These are phyloP conservation scores for Aureobasidium sp. DNA, from an alignment of 2,329 filamentous ascomycete species.

Conservation along the genomic window DNA sequence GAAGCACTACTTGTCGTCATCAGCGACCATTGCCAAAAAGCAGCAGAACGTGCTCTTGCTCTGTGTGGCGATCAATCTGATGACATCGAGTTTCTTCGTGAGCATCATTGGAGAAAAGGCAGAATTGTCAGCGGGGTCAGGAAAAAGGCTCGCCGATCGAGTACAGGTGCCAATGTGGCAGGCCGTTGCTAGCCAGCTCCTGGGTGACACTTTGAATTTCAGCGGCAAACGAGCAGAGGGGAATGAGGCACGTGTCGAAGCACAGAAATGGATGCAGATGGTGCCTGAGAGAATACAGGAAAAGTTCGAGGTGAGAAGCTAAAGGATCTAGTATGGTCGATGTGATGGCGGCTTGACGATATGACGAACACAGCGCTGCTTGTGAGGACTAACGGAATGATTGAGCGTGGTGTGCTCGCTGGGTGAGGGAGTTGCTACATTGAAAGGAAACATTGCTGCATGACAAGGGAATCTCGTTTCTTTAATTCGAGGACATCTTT, in stretches of 20 bases:
- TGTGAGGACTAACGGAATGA: background rate
- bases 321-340: background rate
- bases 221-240: constrained; percentile 58
- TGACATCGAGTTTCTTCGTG: constrained; percentile 76
- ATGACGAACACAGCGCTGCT: background rate
- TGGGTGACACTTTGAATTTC: constrained; percentile 67
- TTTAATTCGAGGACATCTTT: background rate
- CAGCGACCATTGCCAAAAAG: constrained; percentile 61
- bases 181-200: constrained; percentile 70
- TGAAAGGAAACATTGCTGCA: background rate
- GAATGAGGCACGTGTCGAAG: constrained; percentile 39
- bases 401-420: background rate
- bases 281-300: constrained; percentile 19
- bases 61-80: constrained; percentile 76
- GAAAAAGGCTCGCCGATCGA: constrained; percentile 51
- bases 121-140: constrained; percentile 43
- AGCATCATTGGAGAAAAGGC: constrained; percentile 63
- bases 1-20: constrained; percentile 69
- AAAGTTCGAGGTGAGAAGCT: constrained; percentile 15
- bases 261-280: constrained; percentile 24
- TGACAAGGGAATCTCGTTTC: background rate
- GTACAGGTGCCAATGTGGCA: constrained; percentile 31
- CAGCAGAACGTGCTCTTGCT: constrained; percentile 72
- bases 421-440: background rate
- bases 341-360: background rate